Conservation (phyloP, 768 basidiomycete genomes). For the Porpolomopsis calyptriformis region DNA sequence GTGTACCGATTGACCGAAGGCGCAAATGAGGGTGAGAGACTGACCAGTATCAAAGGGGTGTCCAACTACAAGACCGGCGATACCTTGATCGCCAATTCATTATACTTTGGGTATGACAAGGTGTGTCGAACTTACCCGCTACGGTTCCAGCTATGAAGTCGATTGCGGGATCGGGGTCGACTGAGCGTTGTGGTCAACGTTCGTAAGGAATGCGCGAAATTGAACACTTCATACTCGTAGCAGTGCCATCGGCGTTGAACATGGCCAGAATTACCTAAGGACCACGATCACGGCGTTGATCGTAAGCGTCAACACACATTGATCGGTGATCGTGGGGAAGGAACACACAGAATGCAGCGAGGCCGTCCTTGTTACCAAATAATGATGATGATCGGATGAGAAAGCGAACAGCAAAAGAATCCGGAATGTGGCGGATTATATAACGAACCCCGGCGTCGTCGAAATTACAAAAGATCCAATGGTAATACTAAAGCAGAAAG, state of each 20-base stretch:
- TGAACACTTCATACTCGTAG: background rate
- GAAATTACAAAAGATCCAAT: no score
- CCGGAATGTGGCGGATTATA: no score
- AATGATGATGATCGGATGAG: no score
- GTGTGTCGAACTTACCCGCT: conserved; percentile 22
- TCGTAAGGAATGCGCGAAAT: background rate
- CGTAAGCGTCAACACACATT: background rate
- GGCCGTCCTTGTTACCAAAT: no score
- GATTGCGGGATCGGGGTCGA: conserved; percentile 46
- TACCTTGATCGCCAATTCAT: conserved; percentile 25
- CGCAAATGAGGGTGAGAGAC: conserved; percentile 6
- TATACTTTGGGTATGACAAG: background rate
- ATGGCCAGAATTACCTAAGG: background rate
- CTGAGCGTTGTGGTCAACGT: conserved; percentile 2
- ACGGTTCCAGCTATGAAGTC: conserved; percentile 77
- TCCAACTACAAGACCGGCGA: conserved; percentile 56
- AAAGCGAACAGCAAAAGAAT: no score
- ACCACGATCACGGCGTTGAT: background rate
- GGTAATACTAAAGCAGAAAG: no score
- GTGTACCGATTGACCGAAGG: background rate
- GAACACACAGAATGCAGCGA: no score
- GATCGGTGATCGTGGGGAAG: background rate
- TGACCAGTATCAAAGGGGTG: conserved; percentile 69
- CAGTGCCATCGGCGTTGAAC: background rate
- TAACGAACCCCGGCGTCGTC: no score